Evolutionary conservation across 169 alveolate species (phyloP).

Genomic region (Ichthyophthirius multifiliis): DNA sequence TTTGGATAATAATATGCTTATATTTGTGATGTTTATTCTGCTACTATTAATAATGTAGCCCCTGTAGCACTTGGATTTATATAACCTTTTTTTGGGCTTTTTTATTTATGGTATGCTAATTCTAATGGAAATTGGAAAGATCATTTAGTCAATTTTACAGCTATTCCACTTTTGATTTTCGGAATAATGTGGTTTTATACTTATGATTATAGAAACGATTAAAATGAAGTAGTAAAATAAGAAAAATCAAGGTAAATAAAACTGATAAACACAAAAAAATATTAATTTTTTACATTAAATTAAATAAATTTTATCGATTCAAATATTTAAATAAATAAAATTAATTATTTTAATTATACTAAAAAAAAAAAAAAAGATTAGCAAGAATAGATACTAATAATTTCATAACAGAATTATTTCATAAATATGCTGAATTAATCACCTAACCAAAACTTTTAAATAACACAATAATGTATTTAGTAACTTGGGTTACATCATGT

Average conservation of each 20-base stretch:
- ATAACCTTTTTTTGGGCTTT: background rate
- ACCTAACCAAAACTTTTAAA: background rate
- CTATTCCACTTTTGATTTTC: background rate
- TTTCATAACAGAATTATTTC: background rate
- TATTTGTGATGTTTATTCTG: background rate
- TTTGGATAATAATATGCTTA: constrained; percentile 1
- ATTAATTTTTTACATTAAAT: too few relatives aligned
- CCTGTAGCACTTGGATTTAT: background rate
- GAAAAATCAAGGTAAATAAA: constrained; percentile 1
- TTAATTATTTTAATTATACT: too few relatives aligned
- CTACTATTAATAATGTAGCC: background rate
- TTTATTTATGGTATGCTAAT: background rate
- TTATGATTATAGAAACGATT: background rate
- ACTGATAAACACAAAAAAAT: too few relatives aligned
- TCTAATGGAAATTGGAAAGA: background rate
- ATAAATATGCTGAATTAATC: background rate
- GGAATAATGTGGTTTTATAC: background rate
- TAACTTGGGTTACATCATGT: background rate
- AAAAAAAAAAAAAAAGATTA: too few relatives aligned
- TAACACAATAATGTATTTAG: background rate
- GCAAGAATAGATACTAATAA: background rate
- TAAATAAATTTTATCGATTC: too few relatives aligned
- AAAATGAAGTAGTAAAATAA: background rate
- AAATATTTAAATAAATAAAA: too few relatives aligned
- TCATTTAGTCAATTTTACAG: background rate